A percentile compares a stretch with the other conserved stretches of the same genome.
phyloP scores from a whole-genome alignment of 352 stramenopile species.

The Phytophthora colocasiae region DNA sequence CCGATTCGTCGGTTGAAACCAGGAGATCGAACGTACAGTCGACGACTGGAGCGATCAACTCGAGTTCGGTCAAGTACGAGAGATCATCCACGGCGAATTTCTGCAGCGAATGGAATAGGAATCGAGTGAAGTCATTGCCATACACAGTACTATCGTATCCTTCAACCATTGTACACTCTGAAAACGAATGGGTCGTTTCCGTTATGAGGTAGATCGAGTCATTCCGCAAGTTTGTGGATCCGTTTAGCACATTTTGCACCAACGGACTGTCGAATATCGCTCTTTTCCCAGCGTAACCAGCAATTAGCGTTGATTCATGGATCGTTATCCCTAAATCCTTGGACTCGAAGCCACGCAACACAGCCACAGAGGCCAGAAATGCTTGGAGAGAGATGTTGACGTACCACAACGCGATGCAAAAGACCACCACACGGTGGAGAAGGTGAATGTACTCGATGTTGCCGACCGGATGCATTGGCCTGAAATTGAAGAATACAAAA shows the following conservation, averaged over 20 bases:
- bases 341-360: slow-evolving; percentile 27
- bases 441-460: slow-evolving; percentile 8
- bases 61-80: slow-evolving; percentile 23
- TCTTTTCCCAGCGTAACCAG: slow-evolving; percentile 18
- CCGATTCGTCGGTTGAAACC: slow-evolving; percentile 17
- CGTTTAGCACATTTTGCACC: slow-evolving; percentile 22
- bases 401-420: slow-evolving; percentile 29
- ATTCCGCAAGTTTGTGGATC: slow-evolving; percentile 25
- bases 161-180: slow-evolving; percentile 5
- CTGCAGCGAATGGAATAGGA: slow-evolving; percentile 27
- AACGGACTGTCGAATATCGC: slow-evolving; percentile 34
- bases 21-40: slow-evolving; percentile 34
- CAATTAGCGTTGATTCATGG: slow-evolving; percentile 24
- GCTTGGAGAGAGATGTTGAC: slow-evolving; percentile 28
- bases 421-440: slow-evolving; percentile 23
- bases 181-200: slow-evolving; percentile 10
- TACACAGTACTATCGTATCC: slow-evolving; percentile 33
- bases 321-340: slow-evolving; percentile 16
- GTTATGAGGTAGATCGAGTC: slow-evolving; percentile 43
- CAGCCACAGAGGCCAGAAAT: slow-evolving; percentile 13
- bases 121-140: slow-evolving; percentile 27
- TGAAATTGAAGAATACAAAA: no score
- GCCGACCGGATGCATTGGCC: no score
- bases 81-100: slow-evolving; percentile 33
- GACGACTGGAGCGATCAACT: slow-evolving; percentile 27